phyloP scores from a whole-genome alignment of 2,329 filamentous ascomycete genomes.

The Ophiostoma sp. region DNA sequence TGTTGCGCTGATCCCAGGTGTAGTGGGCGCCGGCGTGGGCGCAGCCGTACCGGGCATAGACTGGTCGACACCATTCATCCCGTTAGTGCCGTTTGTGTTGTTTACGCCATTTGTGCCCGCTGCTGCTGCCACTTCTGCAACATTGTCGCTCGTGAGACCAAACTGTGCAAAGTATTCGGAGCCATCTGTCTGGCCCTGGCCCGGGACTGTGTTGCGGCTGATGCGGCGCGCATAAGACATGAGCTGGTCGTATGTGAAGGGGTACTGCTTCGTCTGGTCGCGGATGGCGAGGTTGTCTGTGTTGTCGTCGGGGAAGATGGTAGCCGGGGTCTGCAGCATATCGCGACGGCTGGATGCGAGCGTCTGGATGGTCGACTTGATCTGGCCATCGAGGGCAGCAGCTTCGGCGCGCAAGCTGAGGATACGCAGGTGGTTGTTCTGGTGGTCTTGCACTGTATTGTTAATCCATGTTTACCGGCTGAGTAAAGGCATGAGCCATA shows the following conservation, averaged over 20 bases:
- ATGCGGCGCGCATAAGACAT: constrained; percentile 75
- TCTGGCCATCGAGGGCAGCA: constrained; percentile 62
- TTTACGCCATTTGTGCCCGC: constrained; percentile 15
- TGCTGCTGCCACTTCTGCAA: background rate
- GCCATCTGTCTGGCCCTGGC: constrained; percentile 47
- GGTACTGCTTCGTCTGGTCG: constrained; percentile 37
- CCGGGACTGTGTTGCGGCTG: constrained; percentile 71
- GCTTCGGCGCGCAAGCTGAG: constrained; percentile 62
- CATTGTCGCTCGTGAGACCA: background rate
- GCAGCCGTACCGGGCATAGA: constrained; percentile 21
- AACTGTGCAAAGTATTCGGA: constrained; percentile 28
- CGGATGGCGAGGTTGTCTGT: constrained; percentile 29
- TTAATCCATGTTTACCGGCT: background rate
- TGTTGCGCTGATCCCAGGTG: constrained; percentile 18
- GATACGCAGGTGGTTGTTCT: constrained; percentile 67
- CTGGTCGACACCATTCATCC: background rate
- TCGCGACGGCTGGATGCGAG: constrained; percentile 70
- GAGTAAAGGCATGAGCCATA: too few species aligned
- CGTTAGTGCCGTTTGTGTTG: constrained; percentile 7
- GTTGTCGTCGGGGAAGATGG: constrained; percentile 46
- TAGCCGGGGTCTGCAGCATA: constrained; percentile 58
- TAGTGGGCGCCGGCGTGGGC: constrained; percentile 24
- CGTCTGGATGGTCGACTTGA: constrained; percentile 63
- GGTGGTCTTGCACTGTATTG: constrained; percentile 61
- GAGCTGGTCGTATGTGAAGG: constrained; percentile 66